Base-by-base conservation (phyloP, 2,329 filamentous ascomycete genomes). In the Cercospora zeae-maydis region DNA sequence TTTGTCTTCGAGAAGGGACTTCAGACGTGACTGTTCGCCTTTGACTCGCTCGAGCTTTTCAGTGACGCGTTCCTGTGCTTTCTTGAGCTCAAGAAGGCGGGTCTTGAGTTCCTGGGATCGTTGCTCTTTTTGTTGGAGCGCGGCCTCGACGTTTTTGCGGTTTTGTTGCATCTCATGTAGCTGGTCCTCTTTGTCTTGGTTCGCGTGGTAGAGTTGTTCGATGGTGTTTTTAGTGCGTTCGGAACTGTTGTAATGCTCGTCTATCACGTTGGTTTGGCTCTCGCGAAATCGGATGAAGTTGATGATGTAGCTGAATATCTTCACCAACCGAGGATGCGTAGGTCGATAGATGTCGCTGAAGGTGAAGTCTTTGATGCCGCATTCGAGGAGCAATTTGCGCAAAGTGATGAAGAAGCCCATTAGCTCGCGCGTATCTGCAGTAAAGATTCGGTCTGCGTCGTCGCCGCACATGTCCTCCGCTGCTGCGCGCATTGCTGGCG, bases 251-350 rank as follows among this genome's bases (percentile, higher is more conserved):
- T 95, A 95, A 78, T 98, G 90, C 75, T 96, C 87, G 75, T 97
- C 93, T 67, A 98, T 96, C 31, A 95, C 87, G 39, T 82, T 81
- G 1, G 92, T 96, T 77, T 98, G 93, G 66, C 89, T 92, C 79
- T 97, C 93, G 71, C 95, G 90, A 79, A 98, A 99, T 58, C 95
- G 88, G 69, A 98, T 93, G 78, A 99, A 99, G 79, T 99, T 99
- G 81, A 99, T 99, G 67, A 98, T 86, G 78, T 97, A 97, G 68
- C 91, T 96, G 76, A 99, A 95, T 73, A 98, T 96, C 80, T 95
- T 96, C 73, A 93, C 89, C 13, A 98, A 84, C 49, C 95, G 90
- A 62, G 91, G 89, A 74, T 96, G 91, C 1, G 92, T 96, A 14
- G 95, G 95, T 75, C 89, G 90, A 75, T 96, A 93, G 5, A 99